A percentile compares a stretch with the other conserved stretches of the same genome.
These are phyloP conservation scores for Cyberlindnera amylophila DNA, from an alignment of 805 yeast genomes.

Conservation along the genomic window DNA sequence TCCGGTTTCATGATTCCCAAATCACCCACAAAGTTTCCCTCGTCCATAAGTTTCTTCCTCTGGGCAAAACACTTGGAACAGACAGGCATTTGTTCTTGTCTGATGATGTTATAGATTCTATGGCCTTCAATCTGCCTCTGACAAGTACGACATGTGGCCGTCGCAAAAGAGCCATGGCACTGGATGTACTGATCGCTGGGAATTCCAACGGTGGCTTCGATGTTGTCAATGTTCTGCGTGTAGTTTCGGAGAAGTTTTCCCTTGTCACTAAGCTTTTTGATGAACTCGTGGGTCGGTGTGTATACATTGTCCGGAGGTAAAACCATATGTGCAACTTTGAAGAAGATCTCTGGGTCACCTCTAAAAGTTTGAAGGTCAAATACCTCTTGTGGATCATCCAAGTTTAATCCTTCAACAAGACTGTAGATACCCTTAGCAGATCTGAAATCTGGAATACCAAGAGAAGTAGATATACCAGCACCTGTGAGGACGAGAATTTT, in stretches of 20 bases:
- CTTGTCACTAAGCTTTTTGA: slow-evolving; percentile 67
- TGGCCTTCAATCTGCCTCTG: slow-evolving; percentile 62
- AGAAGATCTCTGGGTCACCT: slow-evolving; percentile 75
- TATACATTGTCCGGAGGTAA: slow-evolving; percentile 65
- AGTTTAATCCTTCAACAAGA: slow-evolving; percentile 59
- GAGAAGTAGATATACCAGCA: slow-evolving; percentile 86
- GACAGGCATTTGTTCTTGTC: slow-evolving; percentile 56
- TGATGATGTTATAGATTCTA: slow-evolving; percentile 55
- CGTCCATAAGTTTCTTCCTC: slow-evolving; percentile 33
- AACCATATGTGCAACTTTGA: slow-evolving; percentile 81
- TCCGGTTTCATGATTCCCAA: slow-evolving; percentile 89
- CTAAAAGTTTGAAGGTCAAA: slow-evolving; percentile 70
- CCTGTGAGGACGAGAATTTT: slow-evolving; percentile 79
- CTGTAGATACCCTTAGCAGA: slow-evolving; percentile 84
- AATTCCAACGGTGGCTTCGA: slow-evolving; percentile 80
- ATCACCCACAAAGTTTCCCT: slow-evolving; percentile 36
- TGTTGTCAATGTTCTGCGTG: slow-evolving; percentile 87
- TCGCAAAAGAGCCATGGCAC: slow-evolving; percentile 91
- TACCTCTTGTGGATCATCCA: slow-evolving; percentile 87
- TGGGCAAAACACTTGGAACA: slow-evolving; percentile 63
- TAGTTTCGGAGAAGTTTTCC: slow-evolving; percentile 78
- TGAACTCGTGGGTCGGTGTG: slow-evolving; percentile 81
- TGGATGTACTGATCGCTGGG: slow-evolving; percentile 65
- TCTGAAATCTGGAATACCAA: slow-evolving; percentile 91
- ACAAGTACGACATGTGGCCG: slow-evolving; percentile 82